Evolutionary conservation across 495 filamentous ascomycete genomes (phyloP).

Genomic region (Hyphodiscus hymeniophilus): DNA sequence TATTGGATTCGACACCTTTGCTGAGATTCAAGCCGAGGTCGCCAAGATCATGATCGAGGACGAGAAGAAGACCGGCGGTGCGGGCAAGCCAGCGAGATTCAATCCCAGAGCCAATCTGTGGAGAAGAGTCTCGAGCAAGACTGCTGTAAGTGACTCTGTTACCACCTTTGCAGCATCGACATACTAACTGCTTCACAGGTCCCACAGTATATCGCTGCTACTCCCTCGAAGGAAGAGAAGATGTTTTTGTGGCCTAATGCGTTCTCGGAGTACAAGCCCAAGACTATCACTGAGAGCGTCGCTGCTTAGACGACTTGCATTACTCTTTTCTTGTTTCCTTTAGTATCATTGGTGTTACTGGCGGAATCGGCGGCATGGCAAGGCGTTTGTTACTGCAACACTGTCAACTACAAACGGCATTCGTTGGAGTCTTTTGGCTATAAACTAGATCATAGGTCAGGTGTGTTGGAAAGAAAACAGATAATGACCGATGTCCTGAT

Average conservation of each 20-base stretch:
- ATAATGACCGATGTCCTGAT: too few relatives aligned
- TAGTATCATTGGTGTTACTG: neutral
- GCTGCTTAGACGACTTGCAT: neutral
- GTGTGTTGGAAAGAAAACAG: too few relatives aligned
- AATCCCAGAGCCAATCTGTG: slow-evolving; percentile 68
- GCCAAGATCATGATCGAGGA: slow-evolving; percentile 52
- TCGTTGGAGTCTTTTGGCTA: too few relatives aligned
- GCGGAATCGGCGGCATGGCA: too few relatives aligned
- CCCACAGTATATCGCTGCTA: slow-evolving; percentile 47
- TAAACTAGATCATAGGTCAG: too few relatives aligned
- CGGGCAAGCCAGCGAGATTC: slow-evolving; percentile 53
- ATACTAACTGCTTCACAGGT: slow-evolving; percentile 26
- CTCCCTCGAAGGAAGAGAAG: slow-evolving; percentile 52
- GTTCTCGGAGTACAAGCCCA: slow-evolving; percentile 37
- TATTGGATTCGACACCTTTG: slow-evolving; percentile 59
- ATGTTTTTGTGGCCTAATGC: slow-evolving; percentile 59
- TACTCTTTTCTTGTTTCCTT: neutral
- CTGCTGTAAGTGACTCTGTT: slow-evolving; percentile 13
- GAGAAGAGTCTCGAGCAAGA: slow-evolving; percentile 53
- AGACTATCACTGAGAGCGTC: slow-evolving; percentile 16
- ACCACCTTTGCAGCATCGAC: neutral
- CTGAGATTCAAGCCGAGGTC: slow-evolving; percentile 59
- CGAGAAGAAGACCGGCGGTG: slow-evolving; percentile 54
- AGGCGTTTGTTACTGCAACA: neutral
- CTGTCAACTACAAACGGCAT: too few relatives aligned